phyloP scores from a whole-genome alignment of 2,329 filamentous ascomycete genomes.

The Colletotrichum siamense region DNA sequence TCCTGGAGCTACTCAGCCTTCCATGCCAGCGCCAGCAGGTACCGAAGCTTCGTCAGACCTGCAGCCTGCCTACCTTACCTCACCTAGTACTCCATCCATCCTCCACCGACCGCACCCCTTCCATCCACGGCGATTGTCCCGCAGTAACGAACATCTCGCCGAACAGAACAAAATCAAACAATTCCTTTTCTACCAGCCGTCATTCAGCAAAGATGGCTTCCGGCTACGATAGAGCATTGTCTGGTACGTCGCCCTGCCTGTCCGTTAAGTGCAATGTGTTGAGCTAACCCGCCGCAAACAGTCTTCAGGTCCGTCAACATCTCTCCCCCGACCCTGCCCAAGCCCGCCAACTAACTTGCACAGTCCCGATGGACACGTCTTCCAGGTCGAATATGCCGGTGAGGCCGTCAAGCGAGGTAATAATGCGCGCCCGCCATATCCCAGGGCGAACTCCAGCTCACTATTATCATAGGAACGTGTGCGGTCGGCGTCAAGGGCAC shows the following conservation, averaged over 20 bases:
- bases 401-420: slow-evolving; percentile 98
- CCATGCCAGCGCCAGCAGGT: slow-evolving; percentile 18
- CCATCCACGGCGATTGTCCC: slow-evolving; percentile 13
- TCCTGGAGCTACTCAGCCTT: slow-evolving; percentile 25
- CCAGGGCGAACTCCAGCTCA: slow-evolving; percentile 27
- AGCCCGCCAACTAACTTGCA: slow-evolving; percentile 46
- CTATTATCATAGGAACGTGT: slow-evolving; percentile 75
- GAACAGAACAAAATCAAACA: background rate
- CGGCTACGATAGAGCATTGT: slow-evolving; percentile 98
- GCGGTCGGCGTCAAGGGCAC: slow-evolving; percentile 96
- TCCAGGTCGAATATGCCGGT: slow-evolving; percentile 99
- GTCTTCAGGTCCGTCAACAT: slow-evolving; percentile 77
- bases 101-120: slow-evolving; percentile 17
- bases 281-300: slow-evolving; percentile 54
- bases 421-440: slow-evolving; percentile 24
- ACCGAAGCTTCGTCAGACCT: slow-evolving; percentile 34
- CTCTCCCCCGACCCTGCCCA: slow-evolving; percentile 12
- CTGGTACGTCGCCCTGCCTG: slow-evolving; percentile 69
- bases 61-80: slow-evolving; percentile 27
- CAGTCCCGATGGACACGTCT: slow-evolving; percentile 98
- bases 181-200: background rate
- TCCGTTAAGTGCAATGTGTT: slow-evolving; percentile 28
- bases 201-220: slow-evolving; percentile 70
- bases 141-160: background rate
- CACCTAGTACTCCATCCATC: slow-evolving; percentile 18